A percentile compares a stretch with the other conserved stretches of the same genome.
Evolutionary conservation across 768 basidiomycete species (phyloP).

Genomic region (Crucibulum laeve): DNA sequence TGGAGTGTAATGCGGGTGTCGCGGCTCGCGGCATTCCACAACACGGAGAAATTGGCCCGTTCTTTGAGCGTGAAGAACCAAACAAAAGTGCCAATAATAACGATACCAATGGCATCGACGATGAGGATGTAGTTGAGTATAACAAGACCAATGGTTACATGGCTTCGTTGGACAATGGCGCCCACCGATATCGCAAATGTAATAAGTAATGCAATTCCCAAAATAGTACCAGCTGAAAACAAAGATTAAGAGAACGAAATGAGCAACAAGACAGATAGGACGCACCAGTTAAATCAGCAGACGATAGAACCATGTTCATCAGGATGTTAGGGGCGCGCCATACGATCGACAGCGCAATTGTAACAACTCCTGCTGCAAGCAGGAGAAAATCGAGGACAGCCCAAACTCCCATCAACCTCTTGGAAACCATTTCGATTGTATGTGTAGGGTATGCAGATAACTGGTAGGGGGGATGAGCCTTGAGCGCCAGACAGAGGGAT

Average conservation of each 20-base stretch:
- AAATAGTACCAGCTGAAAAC: constrained; percentile 56
- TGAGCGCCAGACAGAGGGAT: constrained; percentile 6
- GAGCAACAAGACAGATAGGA: constrained; percentile 5
- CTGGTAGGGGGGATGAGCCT: constrained; percentile 3
- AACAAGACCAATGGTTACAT: constrained; percentile 66
- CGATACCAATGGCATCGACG: constrained; percentile 52
- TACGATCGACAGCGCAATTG: constrained; percentile 63
- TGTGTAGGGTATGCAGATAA: constrained; percentile 10
- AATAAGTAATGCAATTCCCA: constrained; percentile 62
- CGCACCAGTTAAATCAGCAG: constrained; percentile 57
- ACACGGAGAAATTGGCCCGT: constrained; percentile 56
- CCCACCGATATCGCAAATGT: constrained; percentile 70
- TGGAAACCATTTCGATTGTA: constrained; percentile 62
- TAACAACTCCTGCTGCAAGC: constrained; percentile 62
- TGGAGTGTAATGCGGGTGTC: constrained; percentile 58
- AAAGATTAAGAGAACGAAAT: constrained; percentile 1
- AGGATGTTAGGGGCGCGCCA: constrained; percentile 70
- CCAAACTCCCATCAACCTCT: constrained; percentile 67
- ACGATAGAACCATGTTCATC: constrained; percentile 66
- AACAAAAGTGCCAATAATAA: constrained; percentile 65
- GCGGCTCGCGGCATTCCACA: constrained; percentile 46
- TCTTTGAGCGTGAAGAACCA: constrained; percentile 83
- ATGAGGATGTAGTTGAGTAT: constrained; percentile 76
- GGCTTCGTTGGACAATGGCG: constrained; percentile 67
- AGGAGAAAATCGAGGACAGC: constrained; percentile 66